Evolutionary conservation across 805 yeast genomes (phyloP).

Genomic region (Metschnikowia colocasiae): DNA sequence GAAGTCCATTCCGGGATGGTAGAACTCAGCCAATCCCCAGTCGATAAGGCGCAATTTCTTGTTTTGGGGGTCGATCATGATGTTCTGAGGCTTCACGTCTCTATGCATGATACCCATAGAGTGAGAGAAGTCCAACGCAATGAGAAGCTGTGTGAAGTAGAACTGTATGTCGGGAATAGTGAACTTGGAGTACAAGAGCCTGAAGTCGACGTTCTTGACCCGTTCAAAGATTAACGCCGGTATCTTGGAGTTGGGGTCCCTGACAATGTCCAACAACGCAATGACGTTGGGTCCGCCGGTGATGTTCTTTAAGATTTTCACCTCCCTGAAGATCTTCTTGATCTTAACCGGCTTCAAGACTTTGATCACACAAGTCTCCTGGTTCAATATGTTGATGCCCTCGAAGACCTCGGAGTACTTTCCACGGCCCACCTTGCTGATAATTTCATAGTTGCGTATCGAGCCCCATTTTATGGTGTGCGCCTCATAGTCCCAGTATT

Average conservation of each 20-base stretch:
- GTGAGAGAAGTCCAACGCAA: constrained; percentile 85
- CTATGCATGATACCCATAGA: constrained; percentile 95
- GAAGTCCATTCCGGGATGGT: constrained; percentile 83
- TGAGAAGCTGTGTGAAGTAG: constrained; percentile 76
- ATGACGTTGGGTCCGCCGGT: constrained; percentile 83
- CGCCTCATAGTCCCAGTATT: constrained; percentile 86
- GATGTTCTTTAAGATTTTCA: constrained; percentile 79
- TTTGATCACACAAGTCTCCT: constrained; percentile 71
- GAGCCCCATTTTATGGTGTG: constrained; percentile 41
- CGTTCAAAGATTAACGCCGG: constrained; percentile 87
- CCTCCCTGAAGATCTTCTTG: constrained; percentile 88
- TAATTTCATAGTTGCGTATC: constrained; percentile 63
- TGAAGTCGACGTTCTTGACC: constrained; percentile 77
- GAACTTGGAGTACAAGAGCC: constrained; percentile 76
- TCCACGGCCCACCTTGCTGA: constrained; percentile 84
- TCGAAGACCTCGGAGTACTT: constrained; percentile 94
- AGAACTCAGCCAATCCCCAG: constrained; percentile 95
- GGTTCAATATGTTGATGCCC: constrained; percentile 67
- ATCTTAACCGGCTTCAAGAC: constrained; percentile 89
- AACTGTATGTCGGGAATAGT: constrained; percentile 72
- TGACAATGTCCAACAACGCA: constrained; percentile 72
- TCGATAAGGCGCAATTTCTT: constrained; percentile 76
- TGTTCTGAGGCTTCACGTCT: constrained; percentile 93
- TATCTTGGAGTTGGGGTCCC: constrained; percentile 74
- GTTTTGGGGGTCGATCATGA: constrained; percentile 84